These are phyloP conservation scores for Colletotrichum sp. DNA, from an alignment of 2,329 filamentous ascomycete genomes.

Conservation along the genomic window DNA sequence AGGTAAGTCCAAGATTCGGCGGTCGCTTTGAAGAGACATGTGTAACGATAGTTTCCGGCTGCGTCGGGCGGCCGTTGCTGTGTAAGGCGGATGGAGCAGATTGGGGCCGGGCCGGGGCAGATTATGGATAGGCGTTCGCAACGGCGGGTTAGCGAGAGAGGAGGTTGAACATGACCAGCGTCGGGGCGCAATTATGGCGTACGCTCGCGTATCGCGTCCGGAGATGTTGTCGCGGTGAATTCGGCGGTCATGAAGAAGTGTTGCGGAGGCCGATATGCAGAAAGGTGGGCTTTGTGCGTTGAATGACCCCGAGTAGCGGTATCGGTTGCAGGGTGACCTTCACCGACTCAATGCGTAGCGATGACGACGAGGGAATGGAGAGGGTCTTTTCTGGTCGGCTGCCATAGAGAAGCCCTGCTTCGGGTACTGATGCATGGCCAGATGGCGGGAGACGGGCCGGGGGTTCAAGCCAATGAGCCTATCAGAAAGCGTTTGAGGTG, in stretches of 20 bases:
- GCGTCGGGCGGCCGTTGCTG: not conserved
- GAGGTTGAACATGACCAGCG: not conserved
- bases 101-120: not conserved
- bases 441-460: slow-evolving; percentile 2
- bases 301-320: slow-evolving; percentile 1
- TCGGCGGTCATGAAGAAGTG: slow-evolving; percentile 4
- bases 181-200: not conserved
- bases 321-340: not conserved
- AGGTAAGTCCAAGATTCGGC: not conserved
- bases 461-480: not conserved
- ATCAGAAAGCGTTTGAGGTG: not conserved
- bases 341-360: slow-evolving; percentile 6
- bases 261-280: slow-evolving; percentile 1
- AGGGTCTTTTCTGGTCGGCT: not conserved
- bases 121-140: not conserved
- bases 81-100: not conserved
- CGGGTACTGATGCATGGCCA: slow-evolving; percentile 14
- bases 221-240: not conserved
- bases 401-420: not conserved
- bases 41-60: slow-evolving; percentile 1
- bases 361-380: not conserved
- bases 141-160: not conserved
- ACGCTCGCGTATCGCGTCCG: not conserved
- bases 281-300: not conserved
- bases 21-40: not conserved